Evolutionary conservation across 768 basidiomycete species (phyloP), one percentile per base, ranked within the genome.

Genomic region (Phylloporus arenicola): DNA sequence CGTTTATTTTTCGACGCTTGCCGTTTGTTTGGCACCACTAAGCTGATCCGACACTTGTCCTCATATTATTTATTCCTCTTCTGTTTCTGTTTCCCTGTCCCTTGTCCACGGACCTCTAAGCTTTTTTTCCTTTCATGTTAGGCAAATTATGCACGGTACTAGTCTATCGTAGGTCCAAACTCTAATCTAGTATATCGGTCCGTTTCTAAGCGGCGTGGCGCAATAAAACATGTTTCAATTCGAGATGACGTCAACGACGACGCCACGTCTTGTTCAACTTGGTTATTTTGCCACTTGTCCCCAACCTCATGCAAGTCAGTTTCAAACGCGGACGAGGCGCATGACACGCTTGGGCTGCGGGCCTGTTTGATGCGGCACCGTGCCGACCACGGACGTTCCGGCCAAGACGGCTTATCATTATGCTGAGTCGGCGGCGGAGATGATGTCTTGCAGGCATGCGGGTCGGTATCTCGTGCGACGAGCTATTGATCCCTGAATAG

Each of bases 21-120:
- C 33, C 43, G 33, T 44, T 43, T 43, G 29, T 43, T 31, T 43
- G 43, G 27, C 42, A 14, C 42, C 42, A 7, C 40, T 42, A 39
- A 16, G 45, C 55, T 14, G 30, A 49, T 48, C 43, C 25, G 19
- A 25, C 27, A 12, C 22, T 37, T 45, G 16, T 33, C 29, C 29
- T 24, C 44, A 40, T 38, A 5, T 40, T 64, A 61, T 61, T 48
- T 46, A 58, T 58, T 59, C 44, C 27, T 30, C 12, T 31, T 52
- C 47, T 46, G 20, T 33, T 45, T 17, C 14, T 34, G 29, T 33
- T 33, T 45, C 14, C 3, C 20, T 24, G 3, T 10, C 24, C 20
- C 19, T 44, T 34, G 13, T 34, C 19, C 20, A 24, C 11, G 33
- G 33, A 45, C 44, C 4, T 3, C 14, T 13, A 31, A 31, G 6